phyloP scores from a whole-genome alignment of 495 filamentous ascomycete species.

The Antarctomyces pellizariae region DNA sequence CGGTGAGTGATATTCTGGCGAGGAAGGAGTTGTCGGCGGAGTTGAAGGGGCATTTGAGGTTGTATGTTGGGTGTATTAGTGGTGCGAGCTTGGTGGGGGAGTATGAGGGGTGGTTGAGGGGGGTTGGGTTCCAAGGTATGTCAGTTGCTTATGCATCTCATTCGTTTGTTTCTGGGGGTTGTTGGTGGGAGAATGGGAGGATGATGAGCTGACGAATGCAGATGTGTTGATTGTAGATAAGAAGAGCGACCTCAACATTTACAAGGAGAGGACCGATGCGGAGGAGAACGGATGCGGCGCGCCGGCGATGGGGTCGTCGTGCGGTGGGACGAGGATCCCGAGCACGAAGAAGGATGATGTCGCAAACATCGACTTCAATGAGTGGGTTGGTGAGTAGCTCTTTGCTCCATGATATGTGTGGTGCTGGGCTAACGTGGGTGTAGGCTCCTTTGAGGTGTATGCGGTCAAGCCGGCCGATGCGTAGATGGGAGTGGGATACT shows the following conservation, averaged over 20 bases:
- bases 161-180: not conserved
- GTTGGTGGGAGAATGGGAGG: constrained; percentile 1
- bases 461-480: constrained; percentile 14
- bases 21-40: constrained; percentile 25
- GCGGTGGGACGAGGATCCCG: constrained; percentile 3
- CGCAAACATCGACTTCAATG: constrained; percentile 21
- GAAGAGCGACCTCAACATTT: constrained; percentile 32
- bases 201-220: constrained; percentile 8
- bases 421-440: constrained; percentile 4
- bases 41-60: constrained; percentile 12
- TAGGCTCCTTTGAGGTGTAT: constrained; percentile 22
- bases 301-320: constrained; percentile 1
- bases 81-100: constrained; percentile 29
- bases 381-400: constrained; percentile 24
- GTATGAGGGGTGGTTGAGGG: constrained; percentile 30
- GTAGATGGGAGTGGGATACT: no score
- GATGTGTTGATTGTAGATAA: constrained; percentile 29
- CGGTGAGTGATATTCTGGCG: constrained; percentile 39
- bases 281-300: constrained; percentile 8
- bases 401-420: not conserved
- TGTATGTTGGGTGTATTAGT: constrained; percentile 12
- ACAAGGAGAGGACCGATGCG: constrained; percentile 18
- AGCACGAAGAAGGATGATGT: constrained; percentile 3
- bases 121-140: constrained; percentile 31
- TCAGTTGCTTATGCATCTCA: not conserved